Percentiles rank a stretch among this genome's conserved stretches.
Evolutionary conservation across 2,329 filamentous ascomycete genomes (phyloP).

Genomic region (Penicillium rolfsii): DNA sequence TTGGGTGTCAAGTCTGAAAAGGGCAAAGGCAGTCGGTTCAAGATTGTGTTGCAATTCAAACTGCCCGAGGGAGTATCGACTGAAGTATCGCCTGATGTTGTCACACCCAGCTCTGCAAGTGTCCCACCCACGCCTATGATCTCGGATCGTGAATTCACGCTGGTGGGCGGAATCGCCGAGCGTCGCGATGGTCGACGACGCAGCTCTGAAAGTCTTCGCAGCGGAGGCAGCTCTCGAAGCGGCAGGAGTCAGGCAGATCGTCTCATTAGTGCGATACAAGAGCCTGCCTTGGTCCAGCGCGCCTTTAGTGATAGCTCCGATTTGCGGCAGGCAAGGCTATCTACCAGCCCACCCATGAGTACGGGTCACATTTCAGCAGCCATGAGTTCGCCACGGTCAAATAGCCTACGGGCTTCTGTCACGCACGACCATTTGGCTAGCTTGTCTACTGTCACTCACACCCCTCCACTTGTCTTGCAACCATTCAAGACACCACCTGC

Average conservation of each 20-base stretch:
- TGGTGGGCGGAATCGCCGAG: constrained; percentile 37
- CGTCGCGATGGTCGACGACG: constrained; percentile 21
- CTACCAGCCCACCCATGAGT: constrained; percentile 16
- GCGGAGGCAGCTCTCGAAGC: constrained; percentile 41
- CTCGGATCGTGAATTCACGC: constrained; percentile 43
- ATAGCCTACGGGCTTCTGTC: constrained; percentile 2
- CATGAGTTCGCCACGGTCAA: constrained; percentile 8
- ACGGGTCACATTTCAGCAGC: constrained; percentile 1
- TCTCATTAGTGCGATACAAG: constrained; percentile 48
- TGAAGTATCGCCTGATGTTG: background rate
- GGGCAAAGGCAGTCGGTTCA: constrained; percentile 79
- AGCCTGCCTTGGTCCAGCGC: constrained; percentile 33
- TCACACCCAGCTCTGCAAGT: background rate
- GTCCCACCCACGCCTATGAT: constrained; percentile 36
- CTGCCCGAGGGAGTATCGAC: constrained; percentile 50
- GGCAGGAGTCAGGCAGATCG: constrained; percentile 45
- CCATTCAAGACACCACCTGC: constrained; percentile 26
- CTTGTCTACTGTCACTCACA: constrained; percentile 21
- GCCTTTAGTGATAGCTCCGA: constrained; percentile 21
- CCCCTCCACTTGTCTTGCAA: constrained; percentile 21
- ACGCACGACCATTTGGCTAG: constrained; percentile 17
- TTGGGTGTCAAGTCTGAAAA: constrained; percentile 81
- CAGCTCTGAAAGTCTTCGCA: constrained; percentile 36
- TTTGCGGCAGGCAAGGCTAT: background rate
- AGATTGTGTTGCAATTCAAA: constrained; percentile 76